These are phyloP conservation scores for Colletotrichum sp. DNA, from an alignment of 2,329 filamentous ascomycete genomes.

Conservation along the genomic window DNA sequence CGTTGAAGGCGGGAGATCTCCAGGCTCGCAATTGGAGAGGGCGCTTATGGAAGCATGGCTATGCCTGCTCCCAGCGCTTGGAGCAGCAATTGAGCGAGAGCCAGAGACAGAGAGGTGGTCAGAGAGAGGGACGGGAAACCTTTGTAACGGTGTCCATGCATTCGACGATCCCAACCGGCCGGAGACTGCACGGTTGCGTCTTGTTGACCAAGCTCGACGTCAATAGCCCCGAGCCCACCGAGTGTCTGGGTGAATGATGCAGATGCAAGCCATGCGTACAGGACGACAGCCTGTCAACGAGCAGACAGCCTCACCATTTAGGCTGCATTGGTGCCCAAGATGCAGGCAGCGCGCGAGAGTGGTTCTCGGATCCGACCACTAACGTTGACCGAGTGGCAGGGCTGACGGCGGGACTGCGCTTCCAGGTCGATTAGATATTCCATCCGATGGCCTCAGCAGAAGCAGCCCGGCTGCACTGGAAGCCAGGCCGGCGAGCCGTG, in stretches of 20 bases:
- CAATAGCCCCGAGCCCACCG: constrained; percentile 15
- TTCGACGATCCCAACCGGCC: neutral
- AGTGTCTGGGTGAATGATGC: neutral
- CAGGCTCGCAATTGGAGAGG: neutral
- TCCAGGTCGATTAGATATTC: neutral
- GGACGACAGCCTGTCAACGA: constrained; percentile 10
- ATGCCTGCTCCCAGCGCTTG: constrained; percentile 4
- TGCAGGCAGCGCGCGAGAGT: neutral
- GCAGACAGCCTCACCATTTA: constrained; percentile 22
- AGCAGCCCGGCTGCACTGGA: neutral
- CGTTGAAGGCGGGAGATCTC: constrained; percentile 6
- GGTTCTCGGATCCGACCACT: neutral
- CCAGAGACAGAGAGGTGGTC: neutral
- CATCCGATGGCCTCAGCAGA: neutral
- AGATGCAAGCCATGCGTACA: neutral
- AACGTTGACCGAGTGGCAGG: neutral
- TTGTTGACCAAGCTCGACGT: neutral
- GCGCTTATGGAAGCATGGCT: constrained; percentile 2
- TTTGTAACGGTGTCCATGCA: neutral
- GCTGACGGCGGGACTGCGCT: neutral
- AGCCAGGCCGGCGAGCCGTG: neutral
- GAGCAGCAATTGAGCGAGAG: neutral
- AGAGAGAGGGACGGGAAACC: neutral
- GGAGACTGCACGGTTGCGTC: neutral
- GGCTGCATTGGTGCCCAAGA: constrained; percentile 23